Percentiles rank a stretch among this genome's conserved stretches.
phyloP scores from a whole-genome alignment of 768 basidiomycete genomes.

The Boletus sp. region DNA sequence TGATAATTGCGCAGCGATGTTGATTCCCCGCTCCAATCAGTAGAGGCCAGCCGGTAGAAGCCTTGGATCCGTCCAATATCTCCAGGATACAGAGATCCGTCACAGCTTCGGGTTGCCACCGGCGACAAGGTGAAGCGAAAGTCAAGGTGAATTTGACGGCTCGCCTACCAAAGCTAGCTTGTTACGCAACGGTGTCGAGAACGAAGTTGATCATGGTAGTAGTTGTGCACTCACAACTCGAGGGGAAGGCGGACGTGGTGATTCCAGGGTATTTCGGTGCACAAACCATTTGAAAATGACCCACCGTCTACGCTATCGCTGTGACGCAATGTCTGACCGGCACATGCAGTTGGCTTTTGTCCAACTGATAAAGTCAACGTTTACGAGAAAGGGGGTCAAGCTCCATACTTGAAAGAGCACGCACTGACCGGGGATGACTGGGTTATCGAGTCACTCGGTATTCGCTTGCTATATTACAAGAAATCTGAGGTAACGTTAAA shows the following conservation, averaged over 20 bases:
- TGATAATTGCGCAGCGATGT: not conserved
- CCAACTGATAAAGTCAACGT: not conserved
- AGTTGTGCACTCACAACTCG: not conserved
- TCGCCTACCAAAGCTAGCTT: not conserved
- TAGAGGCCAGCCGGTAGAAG: not conserved
- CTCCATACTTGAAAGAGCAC: not conserved
- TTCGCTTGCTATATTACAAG: slow-evolving; percentile 14
- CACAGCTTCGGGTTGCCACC: not conserved
- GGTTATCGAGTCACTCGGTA: slow-evolving; percentile 3
- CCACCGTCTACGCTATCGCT: not conserved
- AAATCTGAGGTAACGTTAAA: slow-evolving; percentile 6
- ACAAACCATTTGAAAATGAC: not conserved
- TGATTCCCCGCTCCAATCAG: not conserved
- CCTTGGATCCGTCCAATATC: not conserved
- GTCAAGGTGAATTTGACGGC: not conserved
- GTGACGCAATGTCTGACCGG: not conserved
- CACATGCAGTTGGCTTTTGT: not conserved
- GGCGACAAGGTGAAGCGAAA: not conserved
- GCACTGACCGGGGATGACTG: slow-evolving; percentile 1
- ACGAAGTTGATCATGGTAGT: not conserved
- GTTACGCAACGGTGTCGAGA: not conserved
- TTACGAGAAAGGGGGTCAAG: not conserved
- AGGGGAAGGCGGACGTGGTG: not conserved
- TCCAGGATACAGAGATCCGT: not conserved
- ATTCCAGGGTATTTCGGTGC: not conserved